A percentile compares a stretch with the other conserved stretches of the same genome.
These are phyloP conservation scores for Saccharomyces hybrid DNA, from an alignment of 1,139 yeast genomes.

Conservation along the genomic window DNA sequence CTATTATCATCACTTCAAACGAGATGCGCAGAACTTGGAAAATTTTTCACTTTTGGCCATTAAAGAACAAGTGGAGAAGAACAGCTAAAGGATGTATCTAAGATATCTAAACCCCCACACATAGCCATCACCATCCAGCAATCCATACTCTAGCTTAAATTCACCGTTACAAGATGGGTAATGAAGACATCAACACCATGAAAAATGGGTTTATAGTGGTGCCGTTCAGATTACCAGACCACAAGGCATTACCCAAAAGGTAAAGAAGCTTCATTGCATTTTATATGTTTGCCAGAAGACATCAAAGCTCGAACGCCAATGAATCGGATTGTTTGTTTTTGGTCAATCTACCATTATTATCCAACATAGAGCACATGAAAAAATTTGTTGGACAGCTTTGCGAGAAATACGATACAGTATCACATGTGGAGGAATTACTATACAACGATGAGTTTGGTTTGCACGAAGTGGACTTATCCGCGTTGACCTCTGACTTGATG, in stretches of 20 bases:
- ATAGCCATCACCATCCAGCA: no score
- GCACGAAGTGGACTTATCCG: slow-evolving; percentile 52
- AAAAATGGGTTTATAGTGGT: slow-evolving; percentile 36
- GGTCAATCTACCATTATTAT: slow-evolving; percentile 66
- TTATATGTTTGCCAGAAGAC: slow-evolving; percentile 56
- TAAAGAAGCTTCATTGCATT: slow-evolving; percentile 34
- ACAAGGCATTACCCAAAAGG: slow-evolving; percentile 14
- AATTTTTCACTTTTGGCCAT: background rate
- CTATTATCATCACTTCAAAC: background rate
- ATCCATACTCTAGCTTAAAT: background rate
- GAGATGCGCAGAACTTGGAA: background rate
- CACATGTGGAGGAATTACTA: slow-evolving; percentile 29
- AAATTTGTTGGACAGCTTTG: slow-evolving; percentile 53
- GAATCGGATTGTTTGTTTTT: slow-evolving; percentile 46
- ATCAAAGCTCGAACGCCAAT: slow-evolving; percentile 40
- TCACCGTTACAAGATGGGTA: background rate
- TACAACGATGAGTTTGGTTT: slow-evolving; percentile 32
- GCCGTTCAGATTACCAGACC: slow-evolving; percentile 31
- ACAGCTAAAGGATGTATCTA: background rate
- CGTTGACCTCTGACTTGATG: slow-evolving; percentile 54
- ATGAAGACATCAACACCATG: slow-evolving; percentile 20
- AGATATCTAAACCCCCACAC: background rate
- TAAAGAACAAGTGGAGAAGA: background rate
- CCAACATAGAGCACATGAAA: slow-evolving; percentile 47
- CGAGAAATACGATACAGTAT: slow-evolving; percentile 32